phyloP scores from a whole-genome alignment of 768 basidiomycete genomes.

The Phlegmacium glaucopus region DNA sequence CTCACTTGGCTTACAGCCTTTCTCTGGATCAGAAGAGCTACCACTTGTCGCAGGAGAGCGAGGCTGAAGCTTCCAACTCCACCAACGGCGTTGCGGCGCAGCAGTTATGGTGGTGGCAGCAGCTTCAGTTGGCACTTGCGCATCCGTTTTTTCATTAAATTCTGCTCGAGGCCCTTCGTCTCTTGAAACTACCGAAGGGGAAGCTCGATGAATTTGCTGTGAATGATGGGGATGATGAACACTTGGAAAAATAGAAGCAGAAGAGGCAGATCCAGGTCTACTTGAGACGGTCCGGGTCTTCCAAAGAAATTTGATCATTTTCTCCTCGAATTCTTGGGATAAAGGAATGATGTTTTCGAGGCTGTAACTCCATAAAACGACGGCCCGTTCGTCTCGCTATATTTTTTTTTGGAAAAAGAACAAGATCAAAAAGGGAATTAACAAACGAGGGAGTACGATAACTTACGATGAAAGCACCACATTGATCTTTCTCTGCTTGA shows the following conservation, averaged over 20 bases:
- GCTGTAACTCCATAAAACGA: slow-evolving; percentile 82
- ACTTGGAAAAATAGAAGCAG: slow-evolving; percentile 10
- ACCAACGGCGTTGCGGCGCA: slow-evolving; percentile 31
- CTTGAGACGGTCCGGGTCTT: slow-evolving; percentile 33
- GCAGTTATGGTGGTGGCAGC: slow-evolving; percentile 15
- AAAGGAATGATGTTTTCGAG: slow-evolving; percentile 65
- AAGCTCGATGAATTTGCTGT: slow-evolving; percentile 13
- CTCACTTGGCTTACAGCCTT: slow-evolving; percentile 31
- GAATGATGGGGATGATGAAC: slow-evolving; percentile 9
- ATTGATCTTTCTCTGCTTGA: slow-evolving; percentile 84
- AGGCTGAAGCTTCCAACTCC: slow-evolving; percentile 45
- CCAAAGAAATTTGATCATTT: slow-evolving; percentile 84
- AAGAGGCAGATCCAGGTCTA: slow-evolving; percentile 12
- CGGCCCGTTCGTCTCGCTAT: slow-evolving; percentile 66
- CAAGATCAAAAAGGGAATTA: too few relatives aligned
- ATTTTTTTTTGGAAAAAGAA: background rate
- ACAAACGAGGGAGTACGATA: background rate
- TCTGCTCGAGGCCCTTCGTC: slow-evolving; percentile 20
- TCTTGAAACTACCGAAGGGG: slow-evolving; percentile 15
- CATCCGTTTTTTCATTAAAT: slow-evolving; percentile 32
- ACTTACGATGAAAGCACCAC: slow-evolving; percentile 73
- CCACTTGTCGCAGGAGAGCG: slow-evolving; percentile 14
- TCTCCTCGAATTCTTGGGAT: slow-evolving; percentile 71
- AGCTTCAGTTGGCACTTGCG: slow-evolving; percentile 13
- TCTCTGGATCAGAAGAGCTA: slow-evolving; percentile 33